These are phyloP conservation scores for Mycosarcoma mackinlayi DNA, from an alignment of 1,284 basidiomycete genomes.

Conservation along the genomic window DNA sequence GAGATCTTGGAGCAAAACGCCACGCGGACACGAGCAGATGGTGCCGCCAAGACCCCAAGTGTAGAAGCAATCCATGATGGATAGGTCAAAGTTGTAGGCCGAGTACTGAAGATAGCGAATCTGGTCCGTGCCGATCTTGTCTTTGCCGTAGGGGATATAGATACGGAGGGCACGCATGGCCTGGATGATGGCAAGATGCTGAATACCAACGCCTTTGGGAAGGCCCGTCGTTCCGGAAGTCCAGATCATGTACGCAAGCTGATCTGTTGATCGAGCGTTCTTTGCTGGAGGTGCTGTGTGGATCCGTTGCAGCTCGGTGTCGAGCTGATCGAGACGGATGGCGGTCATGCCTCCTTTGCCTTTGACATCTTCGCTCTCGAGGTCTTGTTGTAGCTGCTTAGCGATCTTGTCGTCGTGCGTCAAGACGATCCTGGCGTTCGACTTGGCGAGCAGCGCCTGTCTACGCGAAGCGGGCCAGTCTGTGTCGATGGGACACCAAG, in stretches of 20 bases:
- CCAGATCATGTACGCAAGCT: conserved; percentile 68
- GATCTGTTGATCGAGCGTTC: conserved; percentile 29
- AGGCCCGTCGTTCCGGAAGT: conserved; percentile 69
- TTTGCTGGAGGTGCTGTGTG: background rate
- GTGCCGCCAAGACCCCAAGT: conserved; percentile 65
- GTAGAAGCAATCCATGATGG: conserved; percentile 68
- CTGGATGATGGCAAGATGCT: conserved; percentile 65
- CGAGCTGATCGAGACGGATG: conserved; percentile 53
- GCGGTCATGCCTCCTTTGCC: conserved; percentile 36
- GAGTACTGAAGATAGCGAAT: conserved; percentile 68
- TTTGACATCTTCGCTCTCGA: conserved; percentile 32
- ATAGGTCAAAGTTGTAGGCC: conserved; percentile 67
- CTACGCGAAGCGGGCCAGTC: conserved; percentile 65
- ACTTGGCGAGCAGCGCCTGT: conserved; percentile 65
- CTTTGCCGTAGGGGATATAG: conserved; percentile 61
- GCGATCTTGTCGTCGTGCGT: conserved; percentile 39
- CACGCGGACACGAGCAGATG: conserved; percentile 60
- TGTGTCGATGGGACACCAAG: conserved; percentile 69
- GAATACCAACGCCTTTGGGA: conserved; percentile 68
- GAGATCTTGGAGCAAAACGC: conserved; percentile 57
- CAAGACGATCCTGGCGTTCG: conserved; percentile 59
- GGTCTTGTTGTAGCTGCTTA: conserved; percentile 36
- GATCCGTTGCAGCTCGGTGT: conserved; percentile 27
- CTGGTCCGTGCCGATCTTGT: conserved; percentile 44
- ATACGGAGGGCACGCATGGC: conserved; percentile 63